Conservation (phyloP, 768 basidiomycete genomes). For the Scleroderma citrinum region DNA sequence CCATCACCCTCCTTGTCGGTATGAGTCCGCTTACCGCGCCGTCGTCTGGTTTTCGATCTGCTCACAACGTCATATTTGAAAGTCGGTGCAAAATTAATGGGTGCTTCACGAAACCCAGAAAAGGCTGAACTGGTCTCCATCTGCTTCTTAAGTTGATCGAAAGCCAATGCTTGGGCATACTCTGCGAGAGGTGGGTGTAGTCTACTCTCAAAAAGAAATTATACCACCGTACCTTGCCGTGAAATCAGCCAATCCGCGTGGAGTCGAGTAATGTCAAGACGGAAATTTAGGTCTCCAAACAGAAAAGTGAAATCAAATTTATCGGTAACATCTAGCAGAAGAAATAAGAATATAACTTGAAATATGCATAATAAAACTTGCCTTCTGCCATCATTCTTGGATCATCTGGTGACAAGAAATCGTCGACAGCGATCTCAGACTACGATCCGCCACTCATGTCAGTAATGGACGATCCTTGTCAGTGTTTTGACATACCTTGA, state of each 20-base stretch:
- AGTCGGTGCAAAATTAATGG: slow-evolving; percentile 84
- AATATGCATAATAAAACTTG: slow-evolving; percentile 16
- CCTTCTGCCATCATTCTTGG: slow-evolving; percentile 69
- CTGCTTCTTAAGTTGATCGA: slow-evolving; percentile 80
- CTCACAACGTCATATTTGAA: slow-evolving; percentile 88
- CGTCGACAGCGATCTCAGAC: slow-evolving; percentile 74
- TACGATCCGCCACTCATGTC: slow-evolving; percentile 21
- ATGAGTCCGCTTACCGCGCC: slow-evolving; percentile 31
- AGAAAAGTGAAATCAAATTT: slow-evolving; percentile 87
- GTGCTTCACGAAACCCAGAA: slow-evolving; percentile 71
- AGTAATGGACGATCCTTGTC: background rate
- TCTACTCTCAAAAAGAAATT: background rate
- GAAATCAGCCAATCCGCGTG: slow-evolving; percentile 95
- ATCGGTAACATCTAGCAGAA: slow-evolving; percentile 62
- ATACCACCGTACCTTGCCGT: slow-evolving; percentile 50
- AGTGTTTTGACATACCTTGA: slow-evolving; percentile 50
- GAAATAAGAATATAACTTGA: slow-evolving; percentile 7
- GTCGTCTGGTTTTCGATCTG: slow-evolving; percentile 38
- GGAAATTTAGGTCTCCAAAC: slow-evolving; percentile 89
- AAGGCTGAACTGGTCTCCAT: slow-evolving; percentile 70
- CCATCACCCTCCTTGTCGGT: slow-evolving; percentile 30
- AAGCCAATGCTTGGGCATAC: slow-evolving; percentile 78
- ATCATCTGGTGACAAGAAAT: slow-evolving; percentile 63
- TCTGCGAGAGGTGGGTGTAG: slow-evolving; percentile 42
- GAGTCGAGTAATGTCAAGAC: slow-evolving; percentile 79